Evolutionary conservation across 805 yeast species (phyloP).

Genomic region (Wickerhamomyces bovis): DNA sequence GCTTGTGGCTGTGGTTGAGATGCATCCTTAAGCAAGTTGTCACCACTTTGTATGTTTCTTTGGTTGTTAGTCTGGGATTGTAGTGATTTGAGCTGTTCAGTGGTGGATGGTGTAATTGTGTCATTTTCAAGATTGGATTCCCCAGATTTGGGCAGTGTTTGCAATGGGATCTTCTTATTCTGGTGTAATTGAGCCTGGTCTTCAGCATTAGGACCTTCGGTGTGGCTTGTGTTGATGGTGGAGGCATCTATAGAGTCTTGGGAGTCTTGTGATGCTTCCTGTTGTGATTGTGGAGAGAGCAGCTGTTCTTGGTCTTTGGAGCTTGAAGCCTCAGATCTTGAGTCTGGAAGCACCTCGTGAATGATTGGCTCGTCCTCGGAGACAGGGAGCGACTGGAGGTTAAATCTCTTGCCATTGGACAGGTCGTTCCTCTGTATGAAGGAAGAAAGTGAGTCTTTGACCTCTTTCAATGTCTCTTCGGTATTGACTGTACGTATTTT

Average conservation of each 20-base stretch:
- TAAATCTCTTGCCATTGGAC: constrained; percentile 39
- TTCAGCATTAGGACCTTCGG: background rate
- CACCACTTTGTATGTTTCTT: background rate
- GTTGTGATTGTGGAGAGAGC: background rate
- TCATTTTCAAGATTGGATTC: too few species aligned
- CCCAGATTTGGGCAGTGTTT: background rate
- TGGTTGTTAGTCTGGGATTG: background rate
- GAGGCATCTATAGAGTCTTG: background rate
- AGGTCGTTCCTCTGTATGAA: constrained; percentile 50
- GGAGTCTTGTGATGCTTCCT: constrained; percentile 2
- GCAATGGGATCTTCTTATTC: background rate
- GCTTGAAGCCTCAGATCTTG: background rate
- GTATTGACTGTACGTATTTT: constrained; percentile 34
- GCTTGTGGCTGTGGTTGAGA: background rate
- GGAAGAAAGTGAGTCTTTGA: constrained; percentile 33
- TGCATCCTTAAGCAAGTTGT: background rate
- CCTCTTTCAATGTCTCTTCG: constrained; percentile 31
- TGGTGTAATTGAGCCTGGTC: background rate
- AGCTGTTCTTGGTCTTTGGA: constrained; percentile 1
- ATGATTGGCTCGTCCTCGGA: constrained; percentile 3
- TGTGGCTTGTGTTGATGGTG: background rate
- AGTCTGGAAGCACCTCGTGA: background rate
- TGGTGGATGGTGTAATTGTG: background rate
- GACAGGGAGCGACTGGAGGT: constrained; percentile 21
- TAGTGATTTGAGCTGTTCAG: background rate